phyloP scores from a whole-genome alignment of 108 stramenopile genomes.

The Schizochytrium sp. region DNA sequence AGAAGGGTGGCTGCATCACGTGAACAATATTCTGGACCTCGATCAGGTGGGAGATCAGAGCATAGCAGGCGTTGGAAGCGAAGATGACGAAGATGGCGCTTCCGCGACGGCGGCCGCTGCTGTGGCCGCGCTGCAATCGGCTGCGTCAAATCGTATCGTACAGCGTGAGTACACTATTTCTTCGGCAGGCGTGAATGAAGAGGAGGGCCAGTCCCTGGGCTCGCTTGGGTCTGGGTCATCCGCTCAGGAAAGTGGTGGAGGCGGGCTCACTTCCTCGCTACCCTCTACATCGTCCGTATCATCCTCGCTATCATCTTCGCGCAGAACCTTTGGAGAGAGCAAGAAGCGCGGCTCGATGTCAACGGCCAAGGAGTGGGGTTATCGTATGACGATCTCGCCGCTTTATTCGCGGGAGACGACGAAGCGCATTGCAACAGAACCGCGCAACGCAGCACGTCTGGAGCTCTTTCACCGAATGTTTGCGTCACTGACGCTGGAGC shows the following conservation, averaged over 20 bases:
- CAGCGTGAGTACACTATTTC: not conserved
- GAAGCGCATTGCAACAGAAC: constrained; percentile 1
- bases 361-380: not conserved
- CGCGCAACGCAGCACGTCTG: not conserved
- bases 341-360: not conserved
- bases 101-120: not conserved
- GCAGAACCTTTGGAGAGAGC: not conserved
- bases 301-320: not conserved
- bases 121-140: not conserved
- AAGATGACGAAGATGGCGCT: not conserved
- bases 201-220: not conserved
- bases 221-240: not conserved
- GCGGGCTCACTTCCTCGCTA: too few species aligned
- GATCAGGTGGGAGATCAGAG: not conserved
- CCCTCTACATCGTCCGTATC: too few species aligned
- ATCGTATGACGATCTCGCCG: constrained; percentile 2
- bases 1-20: not conserved
- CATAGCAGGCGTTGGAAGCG: not conserved
- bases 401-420: not conserved
- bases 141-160: not conserved
- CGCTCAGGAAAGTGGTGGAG: too few species aligned
- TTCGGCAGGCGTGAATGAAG: not conserved
- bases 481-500: not conserved
- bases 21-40: not conserved
- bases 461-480: constrained; percentile 18